phyloP scores from a whole-genome alignment of 148 eudicot genomes.

The Amaranthus cruentus region DNA sequence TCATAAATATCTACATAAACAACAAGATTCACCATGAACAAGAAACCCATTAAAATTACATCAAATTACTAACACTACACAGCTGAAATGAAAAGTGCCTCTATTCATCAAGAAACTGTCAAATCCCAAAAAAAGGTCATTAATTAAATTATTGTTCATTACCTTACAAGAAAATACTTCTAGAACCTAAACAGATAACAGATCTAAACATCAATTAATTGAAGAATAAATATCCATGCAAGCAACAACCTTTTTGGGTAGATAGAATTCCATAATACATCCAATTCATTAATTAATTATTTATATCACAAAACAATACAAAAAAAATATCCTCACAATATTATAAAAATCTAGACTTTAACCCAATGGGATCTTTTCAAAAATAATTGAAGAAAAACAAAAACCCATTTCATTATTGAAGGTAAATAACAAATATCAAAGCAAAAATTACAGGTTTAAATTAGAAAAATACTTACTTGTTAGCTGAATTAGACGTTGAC shows the following conservation, averaged over 20 bases:
- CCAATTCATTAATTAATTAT: neutral
- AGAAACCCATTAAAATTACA: too few relatives aligned
- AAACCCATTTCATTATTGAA: neutral
- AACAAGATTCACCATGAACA: too few relatives aligned
- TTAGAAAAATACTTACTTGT: constrained; percentile 5
- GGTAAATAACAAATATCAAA: neutral
- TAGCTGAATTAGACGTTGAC: constrained; percentile 20
- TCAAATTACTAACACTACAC: too few relatives aligned
- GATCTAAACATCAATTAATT: constrained; percentile 8
- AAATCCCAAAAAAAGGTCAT: neutral
- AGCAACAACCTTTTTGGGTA: neutral
- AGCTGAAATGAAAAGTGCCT: too few relatives aligned
- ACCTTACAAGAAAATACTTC: too few relatives aligned
- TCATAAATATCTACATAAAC: too few relatives aligned
- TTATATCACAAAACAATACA: neutral
- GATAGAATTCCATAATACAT: neutral
- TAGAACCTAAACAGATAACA: neutral
- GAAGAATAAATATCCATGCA: neutral
- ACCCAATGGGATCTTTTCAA: neutral
- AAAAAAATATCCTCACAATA: neutral
- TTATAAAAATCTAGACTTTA: neutral
- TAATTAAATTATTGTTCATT: neutral
- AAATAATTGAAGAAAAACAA: neutral
- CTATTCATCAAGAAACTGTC: too few relatives aligned
- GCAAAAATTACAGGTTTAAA: neutral